Base-by-base conservation (phyloP, 2,329 filamentous ascomycete species). In the Epichloe amarillans region DNA sequence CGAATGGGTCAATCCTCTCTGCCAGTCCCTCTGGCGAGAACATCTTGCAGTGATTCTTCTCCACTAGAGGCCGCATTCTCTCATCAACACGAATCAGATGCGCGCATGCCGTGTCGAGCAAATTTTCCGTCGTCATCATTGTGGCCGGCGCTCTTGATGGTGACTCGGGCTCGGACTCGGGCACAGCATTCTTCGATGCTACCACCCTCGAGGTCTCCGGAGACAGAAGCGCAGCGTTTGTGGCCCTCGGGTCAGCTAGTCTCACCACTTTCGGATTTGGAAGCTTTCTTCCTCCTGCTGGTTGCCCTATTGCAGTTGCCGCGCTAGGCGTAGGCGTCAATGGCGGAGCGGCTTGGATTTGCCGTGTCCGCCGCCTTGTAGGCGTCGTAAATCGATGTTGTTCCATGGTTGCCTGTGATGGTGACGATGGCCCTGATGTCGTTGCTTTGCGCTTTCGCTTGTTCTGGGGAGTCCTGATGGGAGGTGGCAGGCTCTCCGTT, bases 1-100 rank as follows among this genome's bases (percentile, higher is more conserved):
- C 83, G 62, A 96, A 98, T 0, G 93, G 93, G 66, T 97, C 88
- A 53, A 96, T 80, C 56, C 80, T 75, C 66, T 96, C 88, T 30
- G 83, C 80, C n/a, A 97, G 70, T 0, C 89, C 88, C 55, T 85
- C 83, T 0, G 88, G 78, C 1, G 83, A 86, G 68, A 97, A 97
- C 15, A 93, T 69, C 50, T 74, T 76, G 66, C 91, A 97, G 54
- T 78, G 79, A 61, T 95, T 77, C 52, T 80, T 78, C 52, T 86
- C 82, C 46, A 96, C 80, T 17, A 95, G 66, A 0, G 77, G 72
- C 59, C 80, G 77, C 62, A 96, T 77, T 37, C 82, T 82, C 10
- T 82, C 72, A 58, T 96, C 90, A 5, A 86, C 76, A 15, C 72
- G 73, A 57, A 90, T 75, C 6, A 97, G 72, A 66, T 94, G 84